Evolutionary conservation across 1,284 basidiomycete species (phyloP), one percentile per base, ranked within the genome.

Genomic region (Ganoderma resinaceum): DNA sequence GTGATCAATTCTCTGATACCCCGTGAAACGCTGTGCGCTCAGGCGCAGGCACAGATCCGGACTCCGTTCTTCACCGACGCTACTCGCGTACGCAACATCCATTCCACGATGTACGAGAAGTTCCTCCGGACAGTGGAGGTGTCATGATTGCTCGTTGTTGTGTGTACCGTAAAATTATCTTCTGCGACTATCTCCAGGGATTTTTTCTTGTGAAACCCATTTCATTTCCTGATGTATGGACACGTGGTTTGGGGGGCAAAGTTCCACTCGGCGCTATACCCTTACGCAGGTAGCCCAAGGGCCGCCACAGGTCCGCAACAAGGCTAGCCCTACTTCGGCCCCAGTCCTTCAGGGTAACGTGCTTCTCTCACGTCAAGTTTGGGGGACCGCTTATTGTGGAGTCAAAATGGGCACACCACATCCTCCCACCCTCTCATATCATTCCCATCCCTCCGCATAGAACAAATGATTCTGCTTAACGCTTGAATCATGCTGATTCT

Each of bases 11-110:
- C 53, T 40, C 49, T 64, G 46, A 62, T 55, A 38, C 23, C 58
- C 7, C 46, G 14, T 40, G 11, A 11, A 23, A 46, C 29, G 16
- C 5, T 53, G 33, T 14, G 43, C 62, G 53, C 42, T 62, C 68
- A 85, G 82, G 76, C 79, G 31, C 82, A 78, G 57, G 75, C 79
- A 20, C 80, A 85, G 46, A 75, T 86, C 3, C 83, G 82, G 52
- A 74, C 82, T 38, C 78, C 79, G 7, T 78, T 83, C 46, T 81
- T 84, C 57, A 81, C 84, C 60, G 87, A 89, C 65, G 81, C 81
- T 35, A 83, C 85, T 3, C 85, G 83, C 65, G 71, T 89, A 67
- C 80, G 82, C 52, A 87, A 89, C 74, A 82, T 90, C 29, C 87
- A 87, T 67, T 80, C 83, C 20, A 81, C 82, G 20, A 84, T 83